Percentiles rank a stretch among this genome's conserved stretches.
phyloP scores from a whole-genome alignment of 129 eudicot species.

The Flaveria linearis region DNA sequence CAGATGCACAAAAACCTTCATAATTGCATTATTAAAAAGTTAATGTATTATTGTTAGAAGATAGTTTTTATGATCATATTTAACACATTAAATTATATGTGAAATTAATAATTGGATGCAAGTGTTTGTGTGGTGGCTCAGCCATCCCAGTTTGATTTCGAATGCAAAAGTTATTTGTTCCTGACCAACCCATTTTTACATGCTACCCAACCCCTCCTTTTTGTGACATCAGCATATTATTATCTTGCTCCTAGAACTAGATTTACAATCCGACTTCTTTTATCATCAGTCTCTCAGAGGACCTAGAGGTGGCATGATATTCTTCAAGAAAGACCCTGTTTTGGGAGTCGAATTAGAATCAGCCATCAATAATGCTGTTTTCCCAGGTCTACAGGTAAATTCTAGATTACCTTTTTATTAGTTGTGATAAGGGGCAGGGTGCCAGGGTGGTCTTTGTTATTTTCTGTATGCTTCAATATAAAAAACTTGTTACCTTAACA shows the following conservation, averaged over 20 bases:
- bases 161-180: neutral
- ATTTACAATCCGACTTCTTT: neutral
- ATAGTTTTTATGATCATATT: neutral
- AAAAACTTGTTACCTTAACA: conserved; percentile 32
- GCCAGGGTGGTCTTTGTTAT: neutral
- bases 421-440: neutral
- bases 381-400: conserved; percentile 93
- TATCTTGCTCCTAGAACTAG: neutral
- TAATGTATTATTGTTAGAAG: neutral
- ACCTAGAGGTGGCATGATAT: conserved; percentile 99
- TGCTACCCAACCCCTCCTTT: neutral
- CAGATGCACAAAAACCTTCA: neutral
- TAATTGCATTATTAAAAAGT: neutral
- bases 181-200: neutral
- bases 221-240: conserved; percentile 5
- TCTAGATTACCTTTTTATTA: neutral
- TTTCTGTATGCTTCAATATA: neutral
- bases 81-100: neutral
- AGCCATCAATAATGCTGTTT: conserved; percentile 97
- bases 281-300: conserved; percentile 84
- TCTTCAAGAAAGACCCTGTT: conserved; percentile 82
- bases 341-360: conserved; percentile 91
- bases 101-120: neutral
- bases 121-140: neutral
- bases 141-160: neutral